Base-by-base conservation (phyloP, 495 filamentous ascomycete genomes). In the Wilcoxina mikolae region DNA sequence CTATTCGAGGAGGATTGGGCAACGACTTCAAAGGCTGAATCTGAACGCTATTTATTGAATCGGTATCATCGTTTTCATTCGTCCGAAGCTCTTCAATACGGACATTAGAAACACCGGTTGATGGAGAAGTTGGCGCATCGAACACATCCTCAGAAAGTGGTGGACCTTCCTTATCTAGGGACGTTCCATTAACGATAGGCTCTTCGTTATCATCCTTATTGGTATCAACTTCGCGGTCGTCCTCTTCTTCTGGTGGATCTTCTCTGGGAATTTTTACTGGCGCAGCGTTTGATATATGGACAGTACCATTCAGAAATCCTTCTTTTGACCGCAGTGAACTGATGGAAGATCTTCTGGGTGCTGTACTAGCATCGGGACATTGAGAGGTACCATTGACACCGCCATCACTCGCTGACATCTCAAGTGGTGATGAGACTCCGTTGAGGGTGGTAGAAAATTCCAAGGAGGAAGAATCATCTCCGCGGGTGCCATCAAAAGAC, bases 61-160 rank as follows among this genome's bases (percentile, higher is more conserved):
- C 61, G 3, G 57, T 22, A 22, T 65, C 62, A 12, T 64, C 60
- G 46, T 55, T 55, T 11, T 46, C 51, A 27, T 58, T 54, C 17
- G 57, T 45, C 27, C 38, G 59, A 27, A 65, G 47, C 22, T 64
- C 62, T 44, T 64, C 62, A 51, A 65, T 64, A 33, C 61, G 57
- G 20, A 65, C 50, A 25, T 55, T 64, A 23, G 62, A 55, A 39
- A 65, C 59, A 20, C 62, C 56, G 4, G 58, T 62, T 5, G 60
- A 24, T 2, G 50, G 51, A 5, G 61, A 57, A 17, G 58, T 49
- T 25, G 48, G 45, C 24, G 41, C 18, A 12, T 64, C 60, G n/a
- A 44, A 54, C 10, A 31, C 31, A 45, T 54, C 12, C 4, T 45
- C 49, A 15, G 39, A 15, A 4, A 26, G 26, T 20, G 55, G 55